A percentile compares a stretch with the other conserved stretches of the same genome.
phyloP scores from a whole-genome alignment of 257 asterid genomes.

The Solanum dulcamara region DNA sequence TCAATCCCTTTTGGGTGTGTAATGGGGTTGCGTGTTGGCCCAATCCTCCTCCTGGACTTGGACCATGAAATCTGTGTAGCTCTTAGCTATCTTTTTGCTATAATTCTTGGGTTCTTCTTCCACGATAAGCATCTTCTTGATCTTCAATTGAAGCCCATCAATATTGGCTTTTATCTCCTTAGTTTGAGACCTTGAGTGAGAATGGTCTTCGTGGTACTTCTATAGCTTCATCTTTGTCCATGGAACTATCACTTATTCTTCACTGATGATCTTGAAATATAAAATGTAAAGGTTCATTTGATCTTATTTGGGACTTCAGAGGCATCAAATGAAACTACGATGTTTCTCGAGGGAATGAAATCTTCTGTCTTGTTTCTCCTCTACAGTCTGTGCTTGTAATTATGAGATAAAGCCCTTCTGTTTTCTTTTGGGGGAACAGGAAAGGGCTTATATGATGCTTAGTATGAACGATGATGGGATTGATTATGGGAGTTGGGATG shows the following conservation, averaged over 20 bases:
- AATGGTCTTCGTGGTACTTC: background rate
- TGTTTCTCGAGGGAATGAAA: background rate
- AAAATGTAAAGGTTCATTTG: background rate
- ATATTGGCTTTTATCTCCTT: background rate
- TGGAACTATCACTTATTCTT: background rate
- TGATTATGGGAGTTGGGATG: conserved; percentile 76
- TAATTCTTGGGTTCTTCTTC: background rate
- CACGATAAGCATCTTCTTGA: background rate
- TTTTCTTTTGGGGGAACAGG: conserved; percentile 29
- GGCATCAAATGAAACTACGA: background rate
- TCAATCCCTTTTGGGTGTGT: background rate
- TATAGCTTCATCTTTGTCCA: background rate
- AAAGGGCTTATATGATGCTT: conserved; percentile 93
- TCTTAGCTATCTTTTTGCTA: background rate
- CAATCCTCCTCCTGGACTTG: background rate
- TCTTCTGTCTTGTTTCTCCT: background rate
- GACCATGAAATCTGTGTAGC: background rate
- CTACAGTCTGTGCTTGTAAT: background rate
- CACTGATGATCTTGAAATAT: background rate
- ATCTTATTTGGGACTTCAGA: background rate
- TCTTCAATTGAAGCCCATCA: background rate
- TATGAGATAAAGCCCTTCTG: background rate
- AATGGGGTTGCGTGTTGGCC: background rate
- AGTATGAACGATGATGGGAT: conserved; percentile 48
- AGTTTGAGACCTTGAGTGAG: background rate